phyloP scores from a whole-genome alignment of 2,329 filamentous ascomycete species.

The Ceratocystiopsis sp. region DNA sequence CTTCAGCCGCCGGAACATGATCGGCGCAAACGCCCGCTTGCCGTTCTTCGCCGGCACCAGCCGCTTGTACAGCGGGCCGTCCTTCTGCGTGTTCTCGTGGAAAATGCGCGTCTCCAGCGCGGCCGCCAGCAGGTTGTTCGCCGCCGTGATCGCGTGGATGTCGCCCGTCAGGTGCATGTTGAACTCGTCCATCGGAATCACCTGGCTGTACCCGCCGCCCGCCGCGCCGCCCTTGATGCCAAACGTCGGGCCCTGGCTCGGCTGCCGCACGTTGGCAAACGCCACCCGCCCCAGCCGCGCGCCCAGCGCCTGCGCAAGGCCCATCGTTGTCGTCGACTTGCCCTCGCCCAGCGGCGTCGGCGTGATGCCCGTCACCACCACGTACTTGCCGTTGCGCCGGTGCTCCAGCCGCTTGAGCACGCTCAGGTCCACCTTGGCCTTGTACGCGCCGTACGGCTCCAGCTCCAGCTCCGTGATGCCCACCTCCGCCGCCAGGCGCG shows the following conservation, averaged over 20 bases:
- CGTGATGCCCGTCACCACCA: conserved; percentile 89
- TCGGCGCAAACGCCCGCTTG: conserved; percentile 66
- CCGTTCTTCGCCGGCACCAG: conserved; percentile 84
- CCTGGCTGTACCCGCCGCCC: conserved; percentile 94
- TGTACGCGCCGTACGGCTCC: conserved; percentile 87
- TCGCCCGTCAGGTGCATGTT: conserved; percentile 95
- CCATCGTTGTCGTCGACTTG: conserved; percentile 96
- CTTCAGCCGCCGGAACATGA: conserved; percentile 87
- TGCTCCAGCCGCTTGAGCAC: conserved; percentile 73
- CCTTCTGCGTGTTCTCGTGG: conserved; percentile 90
- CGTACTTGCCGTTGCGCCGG: conserved; percentile 74
- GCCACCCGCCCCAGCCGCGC: conserved; percentile 74
- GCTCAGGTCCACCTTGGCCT: conserved; percentile 81
- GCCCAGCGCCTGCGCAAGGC: conserved; percentile 79
- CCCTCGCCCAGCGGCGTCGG: conserved; percentile 93
- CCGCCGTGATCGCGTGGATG: conserved; percentile 91
- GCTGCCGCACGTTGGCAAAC: conserved; percentile 94
- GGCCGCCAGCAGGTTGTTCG: conserved; percentile 91
- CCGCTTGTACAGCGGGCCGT: conserved; percentile 70
- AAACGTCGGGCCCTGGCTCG: conserved; percentile 93
- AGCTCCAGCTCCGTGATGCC: conserved; percentile 80
- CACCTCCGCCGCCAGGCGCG: conserved; percentile 64
- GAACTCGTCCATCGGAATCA: conserved; percentile 99
- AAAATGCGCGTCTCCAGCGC: conserved; percentile 97
- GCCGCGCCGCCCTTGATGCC: conserved; percentile 98